Conservation (phyloP, 192 early-diverging fungal species). For the Coemansia asiatica region DNA sequence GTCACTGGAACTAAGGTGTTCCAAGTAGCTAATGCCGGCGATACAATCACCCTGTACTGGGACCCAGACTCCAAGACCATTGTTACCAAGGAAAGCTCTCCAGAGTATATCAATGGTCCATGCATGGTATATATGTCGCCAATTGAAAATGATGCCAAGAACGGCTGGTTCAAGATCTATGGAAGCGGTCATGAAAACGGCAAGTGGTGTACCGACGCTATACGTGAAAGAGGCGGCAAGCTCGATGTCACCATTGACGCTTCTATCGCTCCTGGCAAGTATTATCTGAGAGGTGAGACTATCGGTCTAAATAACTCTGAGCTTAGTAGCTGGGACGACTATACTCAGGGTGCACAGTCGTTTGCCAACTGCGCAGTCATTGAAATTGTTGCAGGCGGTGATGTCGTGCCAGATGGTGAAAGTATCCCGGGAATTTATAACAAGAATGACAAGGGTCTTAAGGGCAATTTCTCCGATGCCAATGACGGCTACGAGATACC, state of each 20-base stretch:
- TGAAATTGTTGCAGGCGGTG: not conserved
- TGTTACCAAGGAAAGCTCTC: not conserved
- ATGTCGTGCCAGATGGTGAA: not conserved
- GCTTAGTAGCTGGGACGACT: not conserved
- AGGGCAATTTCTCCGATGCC: not conserved
- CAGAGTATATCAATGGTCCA: not conserved
- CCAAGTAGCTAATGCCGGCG: not conserved
- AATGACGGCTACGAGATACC: not conserved
- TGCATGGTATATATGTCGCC: not conserved
- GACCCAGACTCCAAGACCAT: not conserved
- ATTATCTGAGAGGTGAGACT: not conserved
- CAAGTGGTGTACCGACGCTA: not conserved
- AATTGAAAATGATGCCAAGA: not conserved
- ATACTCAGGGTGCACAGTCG: not conserved
- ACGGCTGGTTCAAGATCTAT: not conserved
- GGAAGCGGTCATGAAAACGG: not conserved
- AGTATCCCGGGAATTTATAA: not conserved
- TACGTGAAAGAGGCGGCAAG: not conserved
- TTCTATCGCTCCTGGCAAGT: not conserved
- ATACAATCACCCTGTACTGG: not conserved
- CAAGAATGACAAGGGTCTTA: not conserved
- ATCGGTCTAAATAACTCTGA: not conserved
- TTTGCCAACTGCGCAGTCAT: not conserved
- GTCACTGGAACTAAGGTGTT: not conserved
- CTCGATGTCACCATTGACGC: not conserved